Base-by-base conservation (phyloP, 352 stramenopile species). In the Nothophytophthora sp. region DNA sequence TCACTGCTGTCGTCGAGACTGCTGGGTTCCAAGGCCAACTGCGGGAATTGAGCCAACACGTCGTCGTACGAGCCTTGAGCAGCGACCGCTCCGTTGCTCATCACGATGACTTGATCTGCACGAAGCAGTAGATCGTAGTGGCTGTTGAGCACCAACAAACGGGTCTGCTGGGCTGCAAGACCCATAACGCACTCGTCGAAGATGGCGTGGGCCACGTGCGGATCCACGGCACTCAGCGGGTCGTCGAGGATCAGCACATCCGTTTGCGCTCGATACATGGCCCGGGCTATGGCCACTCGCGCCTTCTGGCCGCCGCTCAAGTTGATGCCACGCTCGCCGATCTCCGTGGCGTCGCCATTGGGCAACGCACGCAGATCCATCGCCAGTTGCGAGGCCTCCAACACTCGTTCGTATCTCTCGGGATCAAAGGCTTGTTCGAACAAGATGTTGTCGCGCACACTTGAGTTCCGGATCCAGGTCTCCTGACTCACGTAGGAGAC, bases 181-280 rank as follows among this genome's bases (percentile, higher is more conserved):
- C 43, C 52, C 8, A 60, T 30, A 23, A 98, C 82, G 47, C 86
- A 95, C 19, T 96, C 48, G 10, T 84, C 44, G 57, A 98, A 98
- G 13, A 98, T 62, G 51, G 92, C 79, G 49, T 90, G 84, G 0
- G 83, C 95, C 7, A 98, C 95, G 63, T 98, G 92, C 18, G 84
- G 83, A 55, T 99, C 96, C 1, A 99, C 86, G 3, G 95, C 95
- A 43, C 74, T 87, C 3, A 99, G 59, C 10, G 89, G 80, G 52
- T 99, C 95, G 60, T 99, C 96, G 12, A 99, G 73, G 10, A 99
- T 46, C 50, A 93, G 81, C 12, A 98, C 64, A 53, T 98, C 90
- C 1, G 81, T 73, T 24, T 75, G 42, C 9, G 75, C 38, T 88
- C 37, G 67, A 65, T 98, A 98, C 22, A 98, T 73, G 1, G 79